Evolutionary conservation across 495 filamentous ascomycete species (phyloP).

Genomic region (Hypoxylon intermedium): DNA sequence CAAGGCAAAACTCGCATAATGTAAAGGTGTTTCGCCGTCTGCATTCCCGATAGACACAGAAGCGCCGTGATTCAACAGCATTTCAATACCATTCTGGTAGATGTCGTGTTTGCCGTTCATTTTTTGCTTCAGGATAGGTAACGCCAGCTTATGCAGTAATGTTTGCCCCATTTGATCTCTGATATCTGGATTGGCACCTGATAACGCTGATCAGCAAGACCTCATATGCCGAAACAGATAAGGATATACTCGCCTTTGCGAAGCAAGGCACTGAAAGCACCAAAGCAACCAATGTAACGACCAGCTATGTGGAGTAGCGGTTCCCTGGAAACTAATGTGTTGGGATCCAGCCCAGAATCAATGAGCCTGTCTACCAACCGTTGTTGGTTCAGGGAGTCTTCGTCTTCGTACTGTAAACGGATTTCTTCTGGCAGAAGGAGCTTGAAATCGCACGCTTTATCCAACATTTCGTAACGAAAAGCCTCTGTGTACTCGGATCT

Average conservation of each 20-base stretch:
- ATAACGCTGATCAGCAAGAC: background rate
- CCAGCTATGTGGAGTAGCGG: background rate
- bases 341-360: background rate
- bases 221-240: background rate
- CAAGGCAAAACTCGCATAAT: conserved; percentile 8
- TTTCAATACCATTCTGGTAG: background rate
- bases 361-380: background rate
- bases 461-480: background rate
- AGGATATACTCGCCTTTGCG: background rate
- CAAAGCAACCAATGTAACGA: background rate
- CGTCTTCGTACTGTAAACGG: background rate
- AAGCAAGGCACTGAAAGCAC: background rate
- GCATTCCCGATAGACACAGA: conserved; percentile 12
- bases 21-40: conserved; percentile 17
- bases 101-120: too few species aligned
- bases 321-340: background rate
- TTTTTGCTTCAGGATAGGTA: too few species aligned
- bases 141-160: too few species aligned
- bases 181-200: background rate
- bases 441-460: background rate
- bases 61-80: conserved; percentile 18
- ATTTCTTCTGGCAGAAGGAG: background rate
- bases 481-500: background rate
- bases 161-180: too few species aligned
- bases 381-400: background rate